Base-by-base conservation (phyloP, 768 basidiomycete genomes). In the Tricholoma sp. region DNA sequence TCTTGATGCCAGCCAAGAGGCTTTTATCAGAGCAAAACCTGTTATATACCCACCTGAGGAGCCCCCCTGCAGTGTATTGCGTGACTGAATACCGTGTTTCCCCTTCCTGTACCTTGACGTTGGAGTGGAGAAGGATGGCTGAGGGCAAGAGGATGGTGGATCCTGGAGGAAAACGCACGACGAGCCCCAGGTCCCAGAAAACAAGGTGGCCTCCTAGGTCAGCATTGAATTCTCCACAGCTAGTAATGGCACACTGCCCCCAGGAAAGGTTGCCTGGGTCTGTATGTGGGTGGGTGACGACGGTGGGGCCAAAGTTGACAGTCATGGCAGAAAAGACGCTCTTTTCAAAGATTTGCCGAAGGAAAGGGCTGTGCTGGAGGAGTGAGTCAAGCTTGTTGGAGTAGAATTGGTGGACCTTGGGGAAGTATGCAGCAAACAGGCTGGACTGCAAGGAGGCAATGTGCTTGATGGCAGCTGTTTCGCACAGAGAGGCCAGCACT, bases 261-360 rank as follows among this genome's bases (percentile, higher is more conserved):
- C 18, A 24, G 6, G 42, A 20, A 24, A 18, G 45, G 41, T 74
- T 74, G 0, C 13, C 47, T 34, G n/a, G 24, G 42, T 74, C 71
- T 0, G 45, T 54, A 24, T 74, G 71, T 17, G 57, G 53, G 1
- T 33, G 10, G 0, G 59, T 64, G 0, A 63, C 44, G 0, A 59
- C 62, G 1, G 52, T 37, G 0, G 61, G 60, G 0, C 69, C 68
- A 2, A 70, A 58, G 57, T 72, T 75, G 60, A 74, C 68, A 0
- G 68, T 69, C 0, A 52, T 33, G 0, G 62, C 48, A 0, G 70
- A 58, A 24, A 69, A 75, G 0, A 72, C 37, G 3, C 66, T 69
- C n/a, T 68, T 65, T 12, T 28, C 1, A 56, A 74, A 65, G 57
- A 66, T 69, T 20, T 47, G 37, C 4, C 13, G 15, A 5, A 70